phyloP scores from a whole-genome alignment of 441 rosid species.

The Euphorbia celastroides region DNA sequence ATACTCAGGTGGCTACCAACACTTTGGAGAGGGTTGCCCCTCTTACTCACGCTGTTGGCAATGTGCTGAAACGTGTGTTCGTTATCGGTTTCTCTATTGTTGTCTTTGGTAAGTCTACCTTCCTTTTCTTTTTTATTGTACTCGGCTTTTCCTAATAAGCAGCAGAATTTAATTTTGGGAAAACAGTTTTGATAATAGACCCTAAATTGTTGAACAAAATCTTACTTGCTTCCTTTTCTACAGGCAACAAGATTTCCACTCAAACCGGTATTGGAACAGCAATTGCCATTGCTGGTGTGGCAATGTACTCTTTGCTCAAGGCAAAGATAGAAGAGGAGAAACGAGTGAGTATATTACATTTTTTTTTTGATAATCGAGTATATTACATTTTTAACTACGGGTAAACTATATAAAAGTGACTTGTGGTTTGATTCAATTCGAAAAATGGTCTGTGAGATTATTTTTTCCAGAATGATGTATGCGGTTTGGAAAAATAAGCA shows the following conservation, averaged over 20 bases:
- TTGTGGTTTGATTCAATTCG: no score
- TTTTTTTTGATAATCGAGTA: no score
- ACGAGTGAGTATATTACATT: constrained; percentile 43
- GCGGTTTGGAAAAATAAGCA: no score
- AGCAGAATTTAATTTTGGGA: no score
- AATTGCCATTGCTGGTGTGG: constrained; percentile 89
- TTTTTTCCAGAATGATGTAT: no score
- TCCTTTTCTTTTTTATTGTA: not conserved
- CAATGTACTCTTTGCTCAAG: constrained; percentile 71
- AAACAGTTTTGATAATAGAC: no score
- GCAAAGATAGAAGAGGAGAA: constrained; percentile 92
- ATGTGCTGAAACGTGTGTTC: constrained; percentile 93
- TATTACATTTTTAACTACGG: no score
- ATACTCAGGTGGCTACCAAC: constrained; percentile 77
- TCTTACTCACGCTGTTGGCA: constrained; percentile 93
- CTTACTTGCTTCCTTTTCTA: constrained; percentile 6
- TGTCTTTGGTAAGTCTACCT: constrained; percentile 47
- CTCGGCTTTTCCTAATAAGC: no score
- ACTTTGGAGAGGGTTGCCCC: constrained; percentile 97
- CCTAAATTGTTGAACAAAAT: not conserved
- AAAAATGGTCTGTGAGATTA: no score
- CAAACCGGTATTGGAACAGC: constrained; percentile 82
- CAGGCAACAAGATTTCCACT: constrained; percentile 86
- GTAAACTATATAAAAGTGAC: no score
- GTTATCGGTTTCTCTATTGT: constrained; percentile 89